Conservation (phyloP, 192 early-diverging fungal species). For the Backusella australiensis region DNA sequence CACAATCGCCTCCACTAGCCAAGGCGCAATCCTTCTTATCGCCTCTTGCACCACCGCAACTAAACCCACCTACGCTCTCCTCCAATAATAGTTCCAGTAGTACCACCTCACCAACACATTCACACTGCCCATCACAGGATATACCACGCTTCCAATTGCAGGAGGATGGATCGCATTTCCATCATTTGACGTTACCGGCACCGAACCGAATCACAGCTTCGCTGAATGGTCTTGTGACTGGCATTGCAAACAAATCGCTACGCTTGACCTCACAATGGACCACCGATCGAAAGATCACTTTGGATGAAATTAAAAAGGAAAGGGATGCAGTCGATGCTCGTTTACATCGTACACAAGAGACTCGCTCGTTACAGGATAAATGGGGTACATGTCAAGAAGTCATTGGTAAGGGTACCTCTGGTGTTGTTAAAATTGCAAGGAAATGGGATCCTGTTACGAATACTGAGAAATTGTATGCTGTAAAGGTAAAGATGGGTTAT, state of each 20-base stretch:
- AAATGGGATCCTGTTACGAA: background rate
- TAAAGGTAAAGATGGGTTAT: constrained; percentile 35
- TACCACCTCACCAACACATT: background rate
- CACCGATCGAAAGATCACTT: constrained; percentile 17
- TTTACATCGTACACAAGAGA: constrained; percentile 17
- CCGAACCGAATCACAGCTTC: constrained; percentile 18
- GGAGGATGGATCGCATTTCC: constrained; percentile 31
- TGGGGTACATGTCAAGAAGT: constrained; percentile 42
- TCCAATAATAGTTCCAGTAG: background rate
- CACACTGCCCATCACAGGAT: background rate
- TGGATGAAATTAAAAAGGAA: constrained; percentile 12
- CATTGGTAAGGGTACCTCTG: constrained; percentile 45
- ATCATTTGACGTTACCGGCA: constrained; percentile 30
- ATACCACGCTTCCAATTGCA: constrained; percentile 28
- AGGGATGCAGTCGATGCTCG: constrained; percentile 15
- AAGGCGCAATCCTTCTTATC: background rate
- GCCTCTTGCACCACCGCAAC: background rate
- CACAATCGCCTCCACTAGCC: background rate
- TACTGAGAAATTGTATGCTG: constrained; percentile 41
- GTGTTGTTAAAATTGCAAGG: constrained; percentile 38
- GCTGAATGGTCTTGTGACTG: constrained; percentile 22
- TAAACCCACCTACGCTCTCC: background rate
- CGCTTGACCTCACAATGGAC: constrained; percentile 1
- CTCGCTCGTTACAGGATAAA: constrained; percentile 29
- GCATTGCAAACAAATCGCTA: constrained; percentile 3